Percentiles rank a stretch among this genome's conserved stretches.
phyloP scores from a whole-genome alignment of 345 rosid species.

The Turritis glabra region DNA sequence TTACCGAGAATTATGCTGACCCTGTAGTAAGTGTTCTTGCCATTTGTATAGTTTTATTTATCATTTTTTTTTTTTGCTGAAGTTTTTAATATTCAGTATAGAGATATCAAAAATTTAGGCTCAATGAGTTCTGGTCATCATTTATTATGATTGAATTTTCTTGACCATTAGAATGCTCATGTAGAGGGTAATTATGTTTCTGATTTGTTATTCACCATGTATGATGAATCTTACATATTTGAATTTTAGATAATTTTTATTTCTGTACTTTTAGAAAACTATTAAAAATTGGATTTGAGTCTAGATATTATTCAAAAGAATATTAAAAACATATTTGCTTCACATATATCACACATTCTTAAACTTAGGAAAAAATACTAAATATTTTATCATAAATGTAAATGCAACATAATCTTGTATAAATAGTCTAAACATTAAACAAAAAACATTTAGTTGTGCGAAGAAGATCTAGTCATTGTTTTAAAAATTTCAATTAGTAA shows the following conservation, averaged over 20 bases:
- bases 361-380: neutral
- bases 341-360: neutral
- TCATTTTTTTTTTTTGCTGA: neutral
- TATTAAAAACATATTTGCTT: neutral
- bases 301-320: slow-evolving; percentile 1
- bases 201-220: neutral
- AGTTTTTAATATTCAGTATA: neutral
- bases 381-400: neutral
- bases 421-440: neutral
- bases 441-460: too few relatives aligned
- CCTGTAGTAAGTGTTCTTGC: slow-evolving; percentile 18
- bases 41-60: neutral
- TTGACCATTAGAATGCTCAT: neutral
- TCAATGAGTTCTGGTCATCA: slow-evolving; percentile 14
- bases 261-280: neutral
- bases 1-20: slow-evolving; percentile 30
- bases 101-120: neutral
- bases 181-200: neutral
- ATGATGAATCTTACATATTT: slow-evolving; percentile 10
- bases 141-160: neutral
- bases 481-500: too few relatives aligned
- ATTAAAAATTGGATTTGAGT: neutral
- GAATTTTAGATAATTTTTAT: neutral
- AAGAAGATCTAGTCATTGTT: neutral
- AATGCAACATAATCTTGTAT: neutral